Percentiles rank a stretch among this genome's conserved stretches.
Conservation (phyloP, 23 red algal species). For the Gracilariopsis chorda region DNA sequence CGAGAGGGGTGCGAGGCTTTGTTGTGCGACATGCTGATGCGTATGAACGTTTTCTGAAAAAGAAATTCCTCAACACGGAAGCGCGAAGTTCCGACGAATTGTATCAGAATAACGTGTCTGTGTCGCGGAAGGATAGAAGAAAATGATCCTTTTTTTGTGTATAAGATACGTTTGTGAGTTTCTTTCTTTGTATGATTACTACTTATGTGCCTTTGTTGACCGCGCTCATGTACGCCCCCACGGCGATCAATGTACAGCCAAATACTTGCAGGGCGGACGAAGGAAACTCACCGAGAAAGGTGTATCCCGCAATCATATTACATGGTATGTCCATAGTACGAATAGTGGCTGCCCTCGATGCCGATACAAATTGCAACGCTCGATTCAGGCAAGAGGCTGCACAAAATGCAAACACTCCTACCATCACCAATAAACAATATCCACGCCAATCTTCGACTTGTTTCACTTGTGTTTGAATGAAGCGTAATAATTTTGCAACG, state of each 20-base stretch:
- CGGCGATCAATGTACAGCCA: not conserved
- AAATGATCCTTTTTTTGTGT: not conserved
- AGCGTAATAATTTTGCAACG: not conserved
- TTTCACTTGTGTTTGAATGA: not conserved
- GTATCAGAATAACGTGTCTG: not conserved
- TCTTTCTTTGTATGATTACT: no score
- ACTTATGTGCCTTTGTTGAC: constrained; percentile 3
- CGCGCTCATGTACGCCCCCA: not conserved
- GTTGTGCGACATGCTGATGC: constrained; percentile 38
- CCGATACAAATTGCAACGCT: not conserved
- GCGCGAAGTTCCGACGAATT: constrained; percentile 28
- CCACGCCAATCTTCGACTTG: not conserved
- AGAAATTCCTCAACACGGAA: constrained; percentile 48
- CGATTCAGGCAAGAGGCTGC: constrained; percentile 13
- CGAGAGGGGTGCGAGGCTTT: constrained; percentile 13
- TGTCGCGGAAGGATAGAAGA: not conserved
- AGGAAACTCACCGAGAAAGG: constrained; percentile 36
- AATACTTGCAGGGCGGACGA: not conserved
- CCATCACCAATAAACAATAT: not conserved
- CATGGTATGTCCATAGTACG: constrained; percentile 47
- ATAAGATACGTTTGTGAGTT: not conserved
- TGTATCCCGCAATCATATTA: not conserved
- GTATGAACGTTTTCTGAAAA: constrained; percentile 50
- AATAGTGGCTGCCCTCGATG: not conserved
- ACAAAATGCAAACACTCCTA: not conserved